Base-by-base conservation (phyloP, 1,284 basidiomycete species). In the Xerocomus minutiporus region DNA sequence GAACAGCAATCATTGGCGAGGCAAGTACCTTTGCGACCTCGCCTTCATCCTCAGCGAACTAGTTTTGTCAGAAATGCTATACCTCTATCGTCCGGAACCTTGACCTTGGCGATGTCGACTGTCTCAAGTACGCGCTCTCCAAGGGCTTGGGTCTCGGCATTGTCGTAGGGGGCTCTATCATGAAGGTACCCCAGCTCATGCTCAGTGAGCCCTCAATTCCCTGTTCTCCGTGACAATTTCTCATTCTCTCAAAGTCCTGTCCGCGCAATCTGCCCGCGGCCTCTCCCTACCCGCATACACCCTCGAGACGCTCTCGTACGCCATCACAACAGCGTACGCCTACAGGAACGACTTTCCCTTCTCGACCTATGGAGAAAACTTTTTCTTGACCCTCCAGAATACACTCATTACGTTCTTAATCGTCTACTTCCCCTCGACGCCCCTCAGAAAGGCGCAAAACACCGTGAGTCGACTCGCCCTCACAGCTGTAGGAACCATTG, bases 121-220 rank as follows among this genome's bases (percentile, higher is more conserved):
- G 96, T 69, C 76, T 99, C 67, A 93, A 93, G 69, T 92, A 93
- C 68, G 83, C 91, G 2, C 71, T 97, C 50, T 97, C 94, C 3
- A 99, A 98, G 67, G 92, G 85, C 0, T 76, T 99, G 8, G 96
- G 96, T 0, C 74, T 98, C 28, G 95, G 89, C 0, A 95, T 99
- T 57, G 93, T 98, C 39, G 75, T 92, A 1, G 96, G 94, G 48
- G 94, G 95, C 2, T 87, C 88, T 26, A 92, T 98, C 57, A 91
- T 98, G 84, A 98, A 98, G 73, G 80, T 98, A 12, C 96, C 96
- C 4, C 96, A 98, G 65, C 71, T 93, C 9, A 62, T 86, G 26
- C 77, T 88, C 50, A 87, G 86, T 89, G 61, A 66, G 86, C 78
- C 20, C 5, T 32, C 25, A 12, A 44, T 54, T 32, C 9, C 15